phyloP scores from a whole-genome alignment of 768 basidiomycete genomes.

The Tulasnella sp. region DNA sequence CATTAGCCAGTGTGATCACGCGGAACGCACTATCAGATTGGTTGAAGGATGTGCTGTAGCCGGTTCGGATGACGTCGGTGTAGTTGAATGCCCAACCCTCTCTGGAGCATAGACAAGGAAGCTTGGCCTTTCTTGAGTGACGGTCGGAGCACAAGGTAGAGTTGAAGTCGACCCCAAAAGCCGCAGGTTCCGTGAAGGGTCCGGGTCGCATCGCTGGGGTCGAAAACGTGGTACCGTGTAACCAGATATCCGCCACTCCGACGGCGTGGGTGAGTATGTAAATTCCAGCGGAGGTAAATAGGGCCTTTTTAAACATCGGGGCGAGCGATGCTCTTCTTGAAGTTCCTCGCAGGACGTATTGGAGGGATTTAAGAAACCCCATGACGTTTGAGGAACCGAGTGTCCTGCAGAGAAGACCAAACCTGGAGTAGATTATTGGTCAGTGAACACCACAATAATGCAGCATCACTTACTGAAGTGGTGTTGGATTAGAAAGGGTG shows the following conservation, averaged over 20 bases:
- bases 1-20: background rate
- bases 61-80: background rate
- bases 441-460: too few relatives aligned
- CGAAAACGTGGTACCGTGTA: background rate
- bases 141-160: background rate
- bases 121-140: background rate
- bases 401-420: background rate
- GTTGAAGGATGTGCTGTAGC: slow-evolving; percentile 3
- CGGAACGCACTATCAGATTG: background rate
- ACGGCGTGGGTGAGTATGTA: background rate
- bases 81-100: slow-evolving; percentile 8
- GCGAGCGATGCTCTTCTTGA: background rate
- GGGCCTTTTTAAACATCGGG: background rate
- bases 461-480: background rate
- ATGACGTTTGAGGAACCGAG: slow-evolving; percentile 9
- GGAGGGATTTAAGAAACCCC: background rate
- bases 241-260: slow-evolving; percentile 7
- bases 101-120: background rate
- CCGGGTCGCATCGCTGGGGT: background rate
- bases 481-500: background rate
- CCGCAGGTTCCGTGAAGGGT: background rate
- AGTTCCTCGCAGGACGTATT: background rate
- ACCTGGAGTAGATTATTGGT: background rate
- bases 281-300: background rate
- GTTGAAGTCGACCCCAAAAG: background rate